phyloP scores from a whole-genome alignment of 176 grass and related monocot genomes.

The Zoysia japonica region DNA sequence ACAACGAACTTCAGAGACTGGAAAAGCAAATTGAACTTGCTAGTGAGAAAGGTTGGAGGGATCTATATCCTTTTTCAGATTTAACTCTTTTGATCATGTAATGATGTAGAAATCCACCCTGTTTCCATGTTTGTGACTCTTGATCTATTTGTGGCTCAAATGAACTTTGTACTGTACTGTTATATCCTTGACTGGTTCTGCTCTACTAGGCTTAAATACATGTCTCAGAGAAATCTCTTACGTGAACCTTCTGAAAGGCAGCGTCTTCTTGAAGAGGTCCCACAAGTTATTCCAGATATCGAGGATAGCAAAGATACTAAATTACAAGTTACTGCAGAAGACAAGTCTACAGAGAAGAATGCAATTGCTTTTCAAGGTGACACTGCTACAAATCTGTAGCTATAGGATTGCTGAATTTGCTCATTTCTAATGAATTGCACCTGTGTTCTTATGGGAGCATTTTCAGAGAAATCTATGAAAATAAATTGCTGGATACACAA shows the following conservation, averaged over 20 bases:
- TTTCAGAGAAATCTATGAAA: constrained; percentile 12
- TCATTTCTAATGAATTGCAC: constrained; percentile 7
- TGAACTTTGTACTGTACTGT: constrained; percentile 28
- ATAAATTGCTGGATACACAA: neutral
- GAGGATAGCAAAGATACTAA: constrained; percentile 47
- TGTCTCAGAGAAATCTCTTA: constrained; percentile 64
- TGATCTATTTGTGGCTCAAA: neutral
- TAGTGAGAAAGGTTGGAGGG: constrained; percentile 80
- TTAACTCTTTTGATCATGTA: constrained; percentile 36
- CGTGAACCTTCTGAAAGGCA: constrained; percentile 57
- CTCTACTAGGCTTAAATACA: constrained; percentile 56
- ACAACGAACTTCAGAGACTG: constrained; percentile 64
- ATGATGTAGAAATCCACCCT: neutral
- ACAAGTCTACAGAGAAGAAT: constrained; percentile 42
- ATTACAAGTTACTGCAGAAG: constrained; percentile 34
- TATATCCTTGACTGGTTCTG: constrained; percentile 72
- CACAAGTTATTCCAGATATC: constrained; percentile 64
- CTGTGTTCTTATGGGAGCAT: neutral
- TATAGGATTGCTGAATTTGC: constrained; percentile 8
- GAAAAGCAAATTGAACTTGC: constrained; percentile 65
- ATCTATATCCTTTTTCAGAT: constrained; percentile 78
- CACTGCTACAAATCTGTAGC: neutral
- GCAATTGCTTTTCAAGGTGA: constrained; percentile 36
- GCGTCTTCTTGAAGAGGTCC: constrained; percentile 73
- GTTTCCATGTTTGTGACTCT: constrained; percentile 19